A percentile compares a stretch with the other conserved stretches of the same genome.
These are phyloP conservation scores for Exserohilum rostratum DNA, from an alignment of 2,329 filamentous ascomycete genomes.

Conservation along the genomic window DNA sequence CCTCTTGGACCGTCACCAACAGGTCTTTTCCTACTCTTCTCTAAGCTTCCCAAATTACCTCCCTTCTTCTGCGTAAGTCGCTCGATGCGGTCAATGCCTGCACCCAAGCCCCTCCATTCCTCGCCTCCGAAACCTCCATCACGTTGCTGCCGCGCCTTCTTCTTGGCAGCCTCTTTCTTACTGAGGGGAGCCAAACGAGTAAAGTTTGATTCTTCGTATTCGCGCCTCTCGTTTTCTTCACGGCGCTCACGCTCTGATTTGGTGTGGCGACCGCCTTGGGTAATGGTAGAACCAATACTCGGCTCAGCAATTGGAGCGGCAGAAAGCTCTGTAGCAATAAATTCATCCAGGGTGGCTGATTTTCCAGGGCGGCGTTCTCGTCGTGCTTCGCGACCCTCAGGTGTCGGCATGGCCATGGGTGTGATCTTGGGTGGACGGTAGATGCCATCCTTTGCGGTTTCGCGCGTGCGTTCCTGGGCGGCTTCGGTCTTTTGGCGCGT, in stretches of 20 bases:
- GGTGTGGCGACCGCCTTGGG: slow-evolving; percentile 75
- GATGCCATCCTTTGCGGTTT: slow-evolving; percentile 65
- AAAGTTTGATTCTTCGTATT: slow-evolving; percentile 94
- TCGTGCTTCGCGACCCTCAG: slow-evolving; percentile 65
- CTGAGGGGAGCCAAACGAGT: slow-evolving; percentile 81
- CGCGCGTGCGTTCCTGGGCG: slow-evolving; percentile 24
- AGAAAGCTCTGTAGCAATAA: slow-evolving; percentile 83
- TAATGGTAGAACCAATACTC: slow-evolving; percentile 89
- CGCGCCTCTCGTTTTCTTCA: slow-evolving; percentile 76
- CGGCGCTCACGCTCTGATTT: slow-evolving; percentile 79
- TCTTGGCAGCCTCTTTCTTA: slow-evolving; percentile 83
- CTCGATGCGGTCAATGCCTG: slow-evolving; percentile 86
- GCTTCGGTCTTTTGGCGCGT: slow-evolving; percentile 34
- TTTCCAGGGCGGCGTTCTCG: slow-evolving; percentile 68
- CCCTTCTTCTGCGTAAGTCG: slow-evolving; percentile 75
- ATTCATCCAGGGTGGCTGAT: slow-evolving; percentile 90
- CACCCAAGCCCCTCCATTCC: slow-evolving; percentile 86
- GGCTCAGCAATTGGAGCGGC: slow-evolving; percentile 81
- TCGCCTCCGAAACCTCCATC: slow-evolving; percentile 79
- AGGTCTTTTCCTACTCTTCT: slow-evolving; percentile 84
- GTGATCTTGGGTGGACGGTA: slow-evolving; percentile 90
- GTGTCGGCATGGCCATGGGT: slow-evolving; percentile 80
- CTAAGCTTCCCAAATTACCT: slow-evolving; percentile 62
- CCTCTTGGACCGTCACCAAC: slow-evolving; percentile 74
- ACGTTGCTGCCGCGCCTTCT: slow-evolving; percentile 51